Evolutionary conservation across 2,329 filamentous ascomycete species (phyloP).

Genomic region (Atkinsonella hypoxylon): DNA sequence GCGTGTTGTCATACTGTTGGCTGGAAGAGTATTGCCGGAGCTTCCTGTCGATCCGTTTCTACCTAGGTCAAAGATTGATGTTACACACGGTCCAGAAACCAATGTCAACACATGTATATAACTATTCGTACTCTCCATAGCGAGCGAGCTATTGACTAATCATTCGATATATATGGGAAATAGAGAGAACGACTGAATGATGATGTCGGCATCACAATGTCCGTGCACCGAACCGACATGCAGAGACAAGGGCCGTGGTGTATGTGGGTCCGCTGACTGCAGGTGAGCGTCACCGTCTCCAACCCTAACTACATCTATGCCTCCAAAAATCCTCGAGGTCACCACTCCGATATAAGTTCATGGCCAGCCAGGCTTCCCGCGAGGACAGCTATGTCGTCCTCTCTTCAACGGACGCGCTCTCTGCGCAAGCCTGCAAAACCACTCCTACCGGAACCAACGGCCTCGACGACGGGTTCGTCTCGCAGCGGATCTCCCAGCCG

Average conservation of each 20-base stretch:
- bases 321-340: background rate
- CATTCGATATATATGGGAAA: too few species aligned
- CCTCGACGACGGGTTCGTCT: slow-evolving; percentile 11
- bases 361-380: background rate
- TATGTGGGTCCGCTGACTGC: background rate
- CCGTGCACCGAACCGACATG: too few species aligned
- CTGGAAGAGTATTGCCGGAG: too few species aligned
- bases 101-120: too few species aligned
- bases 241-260: background rate
- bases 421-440: slow-evolving; percentile 24
- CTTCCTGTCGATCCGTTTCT: too few species aligned
- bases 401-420: slow-evolving; percentile 17
- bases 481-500: slow-evolving; percentile 36
- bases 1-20: too few species aligned
- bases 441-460: slow-evolving; percentile 5
- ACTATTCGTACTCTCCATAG: too few species aligned
- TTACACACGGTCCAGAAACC: too few species aligned
- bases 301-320: background rate
- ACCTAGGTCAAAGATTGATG: too few species aligned
- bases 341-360: background rate
- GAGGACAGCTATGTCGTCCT: slow-evolving; percentile 8
- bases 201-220: too few species aligned
- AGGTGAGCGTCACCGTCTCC: background rate
- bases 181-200: too few species aligned
- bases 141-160: too few species aligned